Evolutionary conservation across 2,329 filamentous ascomycete species (phyloP), one percentile per base, ranked within the genome.

Genomic region (Verticillium klebahnii): DNA sequence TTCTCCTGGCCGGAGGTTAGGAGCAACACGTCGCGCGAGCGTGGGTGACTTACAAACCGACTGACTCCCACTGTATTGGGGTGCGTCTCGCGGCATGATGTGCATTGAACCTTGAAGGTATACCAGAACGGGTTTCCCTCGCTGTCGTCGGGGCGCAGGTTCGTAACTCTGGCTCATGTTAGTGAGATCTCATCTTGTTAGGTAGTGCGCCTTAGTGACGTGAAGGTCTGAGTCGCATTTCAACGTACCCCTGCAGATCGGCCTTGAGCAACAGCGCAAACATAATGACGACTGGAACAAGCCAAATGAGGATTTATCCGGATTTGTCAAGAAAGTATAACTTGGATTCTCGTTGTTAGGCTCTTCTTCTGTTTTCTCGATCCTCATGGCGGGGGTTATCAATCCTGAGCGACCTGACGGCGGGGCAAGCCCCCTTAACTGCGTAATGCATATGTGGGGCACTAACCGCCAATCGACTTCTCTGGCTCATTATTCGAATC

Each of bases 71-170:
- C 87, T 78, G 86, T 88, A 69, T 97, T 99, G 12, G 90, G 85
- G 74, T 99, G 93, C 1, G 84, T 88, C 76, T 99, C 95, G 64
- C 93, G 88, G 77, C 95, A 99, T 60, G 93, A 97, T n/a, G 92
- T 97, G 78, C 95, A 99, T 81, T 97, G 92, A 39, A 99, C 94
- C 73, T 91, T 95, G 85, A 99, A 98, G 58, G 92, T 97, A 80
- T 97, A 99, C 84, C 90, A 96, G 80, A 97, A 99, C 4, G 93
- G 92, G 63, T 84, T 85, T 19, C 91, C 91, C 69, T 88, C 80
- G 7, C 88, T 92, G 75, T 99, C 95, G 68, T 88, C 82, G 8
- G 95, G 95, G 61, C 89, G 89, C 68, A 99, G 87, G 71, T 95
- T 90, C 63, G 93, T 97, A 63, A 99, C 93, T 56, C 95, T 98